Evolutionary conservation across 192 early-diverging fungal genomes (phyloP).

Genomic region (Umbelopsis vinacea): DNA sequence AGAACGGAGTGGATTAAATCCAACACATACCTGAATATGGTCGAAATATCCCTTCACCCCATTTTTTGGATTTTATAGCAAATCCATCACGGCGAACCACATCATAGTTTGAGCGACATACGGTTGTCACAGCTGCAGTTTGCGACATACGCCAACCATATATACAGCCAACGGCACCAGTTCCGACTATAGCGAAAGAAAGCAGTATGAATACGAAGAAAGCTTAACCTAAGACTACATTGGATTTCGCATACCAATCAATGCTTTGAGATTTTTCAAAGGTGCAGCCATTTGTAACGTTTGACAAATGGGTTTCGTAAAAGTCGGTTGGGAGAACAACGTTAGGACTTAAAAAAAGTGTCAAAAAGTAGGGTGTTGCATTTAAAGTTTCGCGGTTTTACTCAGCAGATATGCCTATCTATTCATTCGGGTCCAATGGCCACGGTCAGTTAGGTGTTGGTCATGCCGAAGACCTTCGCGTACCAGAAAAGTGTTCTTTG

Average conservation of each 20-base stretch:
- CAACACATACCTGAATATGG: conserved; percentile 49
- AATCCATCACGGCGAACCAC: conserved; percentile 57
- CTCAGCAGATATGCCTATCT: conserved; percentile 31
- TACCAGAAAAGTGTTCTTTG: conserved; percentile 7
- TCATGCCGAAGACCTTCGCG: conserved; percentile 44
- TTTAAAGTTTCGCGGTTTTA: neutral
- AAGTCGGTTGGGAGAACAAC: neutral
- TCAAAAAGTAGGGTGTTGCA: neutral
- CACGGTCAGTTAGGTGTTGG: conserved; percentile 69
- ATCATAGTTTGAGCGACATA: conserved; percentile 74
- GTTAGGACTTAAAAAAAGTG: neutral
- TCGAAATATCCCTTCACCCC: conserved; percentile 56
- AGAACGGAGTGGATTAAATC: no score
- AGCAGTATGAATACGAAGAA: neutral
- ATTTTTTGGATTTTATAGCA: conserved; percentile 57
- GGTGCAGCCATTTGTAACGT: neutral
- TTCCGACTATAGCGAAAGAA: conserved; percentile 52
- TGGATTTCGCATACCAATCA: neutral
- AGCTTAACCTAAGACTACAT: neutral
- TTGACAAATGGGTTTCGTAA: neutral
- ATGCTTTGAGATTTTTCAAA: neutral
- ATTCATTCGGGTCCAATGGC: conserved; percentile 67
- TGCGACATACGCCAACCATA: conserved; percentile 69
- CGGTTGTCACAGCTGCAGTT: conserved; percentile 55
- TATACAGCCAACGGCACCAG: conserved; percentile 71